Base-by-base conservation (phyloP, 371 early-diverging fungal species). In the Basidiobolus heterosporus region DNA sequence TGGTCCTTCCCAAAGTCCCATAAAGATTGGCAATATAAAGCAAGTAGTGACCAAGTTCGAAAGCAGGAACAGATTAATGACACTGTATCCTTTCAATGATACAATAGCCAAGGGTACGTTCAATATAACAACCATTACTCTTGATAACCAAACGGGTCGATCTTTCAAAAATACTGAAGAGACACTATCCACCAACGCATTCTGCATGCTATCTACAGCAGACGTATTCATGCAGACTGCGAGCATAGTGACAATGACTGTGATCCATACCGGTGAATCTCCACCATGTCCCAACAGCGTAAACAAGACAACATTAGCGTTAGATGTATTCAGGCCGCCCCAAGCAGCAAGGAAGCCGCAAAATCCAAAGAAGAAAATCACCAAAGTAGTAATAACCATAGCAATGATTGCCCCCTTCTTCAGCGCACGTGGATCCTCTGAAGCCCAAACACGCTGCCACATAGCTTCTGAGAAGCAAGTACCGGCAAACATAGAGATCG, bases 391-490 rank as follows among this genome's bases (percentile, higher is more conserved):
- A 30, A 64, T 48, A 11, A 52, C 18, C 18, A 58, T 61, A 24
- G 64, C 74, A 40, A 63, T 41, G 6, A 51, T 18, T 8, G 72
- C 63, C 7, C 75, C 76, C 13, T 45, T 47, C 42, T 49, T 55
- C 23, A 76, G 45, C 2, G 73, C 62, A 24, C 50, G 49, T 19
- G 64, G 56, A 44, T 68, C 62, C 6, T 61, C 61, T 4, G 76
- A 66, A 3, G 76, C 74, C 75, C 76, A 75, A 23, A 74, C 68
- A 24, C 76, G 67, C 48, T 76, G 75, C 69, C 78, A 75, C 20
- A 65, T 55, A 18, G 59, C 69, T 47, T 78, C 75, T 2, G 70
- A 66, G 49, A 66, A 78, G 51, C 76, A 48, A 9, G 70, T 72
- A 3, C 71, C 64, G 13, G 65, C 51, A 36, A 56, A 58, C 51